Evolutionary conservation across 2,329 filamentous ascomycete genomes (phyloP), one percentile per base, ranked within the genome.

Genomic region (Atkinsonella texensis): DNA sequence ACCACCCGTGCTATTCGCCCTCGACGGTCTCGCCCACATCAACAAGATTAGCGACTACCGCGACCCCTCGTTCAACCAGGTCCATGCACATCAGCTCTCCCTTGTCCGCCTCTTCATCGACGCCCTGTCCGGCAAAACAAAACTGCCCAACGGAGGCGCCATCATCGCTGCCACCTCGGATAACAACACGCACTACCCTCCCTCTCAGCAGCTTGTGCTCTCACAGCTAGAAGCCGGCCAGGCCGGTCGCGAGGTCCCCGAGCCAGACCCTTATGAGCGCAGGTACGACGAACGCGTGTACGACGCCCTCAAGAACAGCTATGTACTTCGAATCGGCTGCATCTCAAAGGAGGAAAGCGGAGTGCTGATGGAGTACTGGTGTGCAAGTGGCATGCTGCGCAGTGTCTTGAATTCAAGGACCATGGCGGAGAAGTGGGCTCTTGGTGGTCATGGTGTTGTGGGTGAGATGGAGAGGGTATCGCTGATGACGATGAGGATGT

Each of bases 351-450:
- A 76, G 2, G 91, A 97, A 70, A 83, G 87, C 11, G 79, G 84
- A 54, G 77, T 81, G 1, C 73, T 95, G 59, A 84, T 97, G 81
- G 89, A 96, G 72, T 97, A 96, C 71, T 97, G 91, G 75, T 89
- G 88, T 5, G 81, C 80, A 38, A 94, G 88, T 66, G 93, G 91
- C 12, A 74, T 95, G 64, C 65, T 95, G 63, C 79, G 86, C 56
- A 74, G 79, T 55, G 75, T 73, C 45, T 75, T 96, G 48, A 83
- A 87, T 60, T 83, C 90, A 62, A 73, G 72, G 56, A 75, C 77
- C 55, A 84, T 96, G 38, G 75, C 77, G 20, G 86, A 94, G 74
- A 87, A 88, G 71, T 95, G 90, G 89, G 83, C 82, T 47, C 65
- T 96, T 59, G 81, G 83, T 47, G 89, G 89, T 20, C 82, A 85